These are phyloP conservation scores for Gracilaria vermiculophylla DNA, from an alignment of 23 red algal species.

Conservation along the genomic window DNA sequence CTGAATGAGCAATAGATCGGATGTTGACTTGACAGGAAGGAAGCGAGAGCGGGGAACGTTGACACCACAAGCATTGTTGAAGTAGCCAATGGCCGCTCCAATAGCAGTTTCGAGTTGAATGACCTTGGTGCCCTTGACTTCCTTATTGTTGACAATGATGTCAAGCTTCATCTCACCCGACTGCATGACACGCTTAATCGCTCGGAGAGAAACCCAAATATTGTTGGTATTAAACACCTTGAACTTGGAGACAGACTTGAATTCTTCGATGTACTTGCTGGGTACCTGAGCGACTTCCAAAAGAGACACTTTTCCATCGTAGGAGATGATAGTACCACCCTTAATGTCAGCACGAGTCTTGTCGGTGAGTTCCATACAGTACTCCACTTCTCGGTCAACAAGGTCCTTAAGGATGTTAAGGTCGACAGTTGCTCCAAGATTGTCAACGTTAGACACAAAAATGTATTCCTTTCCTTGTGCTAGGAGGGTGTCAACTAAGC, in stretches of 20 bases:
- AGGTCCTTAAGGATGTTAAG: constrained; percentile 88
- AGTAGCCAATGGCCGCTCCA: constrained; percentile 92
- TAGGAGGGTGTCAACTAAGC: constrained; percentile 85
- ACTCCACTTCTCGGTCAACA: constrained; percentile 83
- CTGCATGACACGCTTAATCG: constrained; percentile 87
- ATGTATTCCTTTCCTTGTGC: constrained; percentile 97
- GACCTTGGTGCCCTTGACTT: constrained; percentile 83
- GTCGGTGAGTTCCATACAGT: constrained; percentile 95
- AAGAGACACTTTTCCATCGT: constrained; percentile 90
- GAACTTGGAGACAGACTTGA: constrained; percentile 98
- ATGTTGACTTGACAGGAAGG: constrained; percentile 96
- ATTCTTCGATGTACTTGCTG: constrained; percentile 88
- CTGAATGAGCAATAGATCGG: constrained; percentile 96
- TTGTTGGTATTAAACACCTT: constrained; percentile 99
- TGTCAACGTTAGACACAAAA: constrained; percentile 98
- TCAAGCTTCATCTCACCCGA: constrained; percentile 87
- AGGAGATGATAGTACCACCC: constrained; percentile 97
- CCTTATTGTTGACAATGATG: constrained; percentile 98
- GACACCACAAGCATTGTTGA: constrained; percentile 88
- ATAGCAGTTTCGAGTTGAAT: constrained; percentile 97
- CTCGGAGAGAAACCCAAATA: constrained; percentile 88
- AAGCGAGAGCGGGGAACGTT: constrained; percentile 97
- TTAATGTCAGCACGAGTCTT: constrained; percentile 97
- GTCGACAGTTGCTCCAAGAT: constrained; percentile 95
- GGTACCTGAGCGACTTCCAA: constrained; percentile 97